These are phyloP conservation scores for Pseudophaeomoniella oleicola DNA, from an alignment of 2,329 filamentous ascomycete genomes.

Conservation along the genomic window DNA sequence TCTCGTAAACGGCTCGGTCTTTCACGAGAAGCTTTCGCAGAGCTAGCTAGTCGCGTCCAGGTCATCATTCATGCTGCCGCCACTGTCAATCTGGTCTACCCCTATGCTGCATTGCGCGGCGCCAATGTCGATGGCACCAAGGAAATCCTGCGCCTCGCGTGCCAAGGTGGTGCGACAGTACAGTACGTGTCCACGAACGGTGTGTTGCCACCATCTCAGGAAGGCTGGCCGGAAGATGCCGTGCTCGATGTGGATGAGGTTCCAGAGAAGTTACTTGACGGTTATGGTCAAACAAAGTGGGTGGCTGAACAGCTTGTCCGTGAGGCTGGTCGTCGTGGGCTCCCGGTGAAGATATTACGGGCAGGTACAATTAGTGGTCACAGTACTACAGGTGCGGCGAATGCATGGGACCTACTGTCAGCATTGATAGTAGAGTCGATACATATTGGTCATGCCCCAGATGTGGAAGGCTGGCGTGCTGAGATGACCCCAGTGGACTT, in stretches of 20 bases:
- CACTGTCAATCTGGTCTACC: conserved; percentile 62
- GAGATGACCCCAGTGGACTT: too few species aligned
- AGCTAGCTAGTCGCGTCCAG: conserved; percentile 51
- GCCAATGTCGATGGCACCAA: conserved; percentile 74
- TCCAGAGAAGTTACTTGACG: conserved; percentile 61
- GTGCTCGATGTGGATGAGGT: conserved; percentile 50
- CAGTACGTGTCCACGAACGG: conserved; percentile 73
- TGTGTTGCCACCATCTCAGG: conserved; percentile 64
- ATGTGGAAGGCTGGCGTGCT: conserved; percentile 61
- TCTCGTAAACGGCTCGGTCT: conserved; percentile 60
- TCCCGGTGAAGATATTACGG: conserved; percentile 61
- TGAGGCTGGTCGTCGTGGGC: conserved; percentile 63
- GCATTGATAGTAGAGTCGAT: conserved; percentile 65
- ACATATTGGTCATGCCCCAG: conserved; percentile 53
- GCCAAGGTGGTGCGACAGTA: conserved; percentile 65
- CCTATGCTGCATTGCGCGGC: conserved; percentile 57
- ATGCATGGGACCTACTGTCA: conserved; percentile 64
- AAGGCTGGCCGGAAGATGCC: conserved; percentile 50
- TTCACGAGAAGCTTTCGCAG: conserved; percentile 49
- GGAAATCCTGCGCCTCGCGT: conserved; percentile 61
- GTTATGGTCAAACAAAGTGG: conserved; percentile 91
- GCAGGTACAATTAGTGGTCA: conserved; percentile 78
- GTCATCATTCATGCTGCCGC: conserved; percentile 73
- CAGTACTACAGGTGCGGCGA: conserved; percentile 56
- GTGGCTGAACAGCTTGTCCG: conserved; percentile 57